Evolutionary conservation across 768 basidiomycete genomes (phyloP), one percentile per base, ranked within the genome.

Genomic region (Leccinellum albellum): DNA sequence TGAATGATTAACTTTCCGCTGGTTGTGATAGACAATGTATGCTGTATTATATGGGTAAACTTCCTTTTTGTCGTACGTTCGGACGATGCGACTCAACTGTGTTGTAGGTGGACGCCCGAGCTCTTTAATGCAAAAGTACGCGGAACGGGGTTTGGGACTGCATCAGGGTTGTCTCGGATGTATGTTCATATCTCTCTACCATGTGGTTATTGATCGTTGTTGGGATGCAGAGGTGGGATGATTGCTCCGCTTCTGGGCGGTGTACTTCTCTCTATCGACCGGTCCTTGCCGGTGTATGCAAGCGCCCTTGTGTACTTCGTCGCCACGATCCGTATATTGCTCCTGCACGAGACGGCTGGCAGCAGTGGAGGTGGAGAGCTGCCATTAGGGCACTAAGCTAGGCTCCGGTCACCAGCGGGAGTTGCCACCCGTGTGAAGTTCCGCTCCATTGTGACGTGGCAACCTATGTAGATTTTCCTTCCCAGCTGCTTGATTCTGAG

Each of bases 131-230:
- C 90, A 0, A 84, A 85, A 76, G 88, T 93, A 3, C 84, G 93
- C 50, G 93, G 93, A 23, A 93, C 92, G 0, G 94, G 92, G 0
- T 87, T 89, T 65, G 93, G 93, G 1, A 87, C 89, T 53, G 92
- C 93, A 0, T 91, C 90, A 6, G 92, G 91, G 6, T 71, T 95
- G 1, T 93, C 89, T 2, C 79, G 94, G 70, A 84, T 94, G 87
- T 92, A 65, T 50, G 87, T 77, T 33, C 45, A 24, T 51, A 40
- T 10, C 14, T 9, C 24, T 23, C 6, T 5, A 5, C 8, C 8
- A 4, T 9, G 29, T 7, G 23, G 8, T 24, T 2, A 24, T 15
- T 44, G 20, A 44, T 44, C 42, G 8, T 23, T 13, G 12, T 29
- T 46, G 9, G 6, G 1, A 9, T 20, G 13, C 73, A 94, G 91